Conservation (phyloP, 1,139 yeast species). For the Nakaseomyces nivariensis region DNA sequence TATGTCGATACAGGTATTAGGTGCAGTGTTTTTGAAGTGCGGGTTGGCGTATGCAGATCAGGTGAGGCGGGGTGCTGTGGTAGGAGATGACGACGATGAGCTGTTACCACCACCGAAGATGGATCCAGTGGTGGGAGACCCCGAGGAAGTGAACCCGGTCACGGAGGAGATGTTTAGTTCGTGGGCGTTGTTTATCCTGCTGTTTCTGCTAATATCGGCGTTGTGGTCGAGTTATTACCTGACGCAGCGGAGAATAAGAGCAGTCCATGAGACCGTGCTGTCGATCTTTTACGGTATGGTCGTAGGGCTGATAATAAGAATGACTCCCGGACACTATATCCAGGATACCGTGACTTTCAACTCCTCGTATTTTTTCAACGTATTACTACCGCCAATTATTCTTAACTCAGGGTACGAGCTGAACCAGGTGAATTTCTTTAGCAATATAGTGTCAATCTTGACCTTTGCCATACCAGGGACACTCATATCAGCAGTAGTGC, state of each 20-base stretch:
- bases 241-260: slow-evolving; percentile 84
- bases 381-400: slow-evolving; percentile 90
- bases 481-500: slow-evolving; percentile 76
- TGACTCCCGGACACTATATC: slow-evolving; percentile 91
- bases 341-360: slow-evolving; percentile 96
- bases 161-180: slow-evolving; percentile 92
- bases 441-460: slow-evolving; percentile 82
- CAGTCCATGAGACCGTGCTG: slow-evolving; percentile 91
- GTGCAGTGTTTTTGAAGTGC: background rate
- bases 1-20: background rate
- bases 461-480: slow-evolving; percentile 98
- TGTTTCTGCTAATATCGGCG: slow-evolving; percentile 74
- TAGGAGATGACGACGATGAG: background rate
- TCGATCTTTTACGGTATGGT: slow-evolving; percentile 96
- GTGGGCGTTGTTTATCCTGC: slow-evolving; percentile 88
- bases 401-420: slow-evolving; percentile 92
- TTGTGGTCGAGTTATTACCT: slow-evolving; percentile 91
- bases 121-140: slow-evolving; percentile 2
- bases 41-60: background rate
- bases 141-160: slow-evolving; percentile 65
- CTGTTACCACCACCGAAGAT: slow-evolving; percentile 5
- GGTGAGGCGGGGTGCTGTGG: background rate
- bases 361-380: slow-evolving; percentile 87
- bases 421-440: slow-evolving; percentile 89
- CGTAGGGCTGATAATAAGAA: slow-evolving; percentile 81